phyloP scores from a whole-genome alignment of 163 green algal genomes.

The Chlamydomonas reinhardtii region DNA sequence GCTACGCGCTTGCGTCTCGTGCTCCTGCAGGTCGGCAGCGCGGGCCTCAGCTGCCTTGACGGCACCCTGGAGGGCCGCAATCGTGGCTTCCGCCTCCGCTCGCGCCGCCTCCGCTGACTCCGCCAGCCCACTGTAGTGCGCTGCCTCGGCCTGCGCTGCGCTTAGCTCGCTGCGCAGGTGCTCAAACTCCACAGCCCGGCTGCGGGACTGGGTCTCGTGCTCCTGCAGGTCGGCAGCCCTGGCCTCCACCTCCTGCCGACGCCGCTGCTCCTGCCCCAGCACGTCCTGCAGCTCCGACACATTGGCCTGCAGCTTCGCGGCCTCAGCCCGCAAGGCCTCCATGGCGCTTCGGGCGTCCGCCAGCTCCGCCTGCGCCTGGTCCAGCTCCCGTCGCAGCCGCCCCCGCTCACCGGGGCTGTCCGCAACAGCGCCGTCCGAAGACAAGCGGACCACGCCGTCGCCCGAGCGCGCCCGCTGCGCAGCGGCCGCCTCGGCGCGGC shows the following conservation, averaged over 20 bases:
- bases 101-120: background rate
- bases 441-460: too few relatives aligned
- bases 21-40: background rate
- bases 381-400: background rate
- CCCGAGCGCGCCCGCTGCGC: too few relatives aligned
- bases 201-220: background rate
- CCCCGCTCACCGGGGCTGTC: background rate
- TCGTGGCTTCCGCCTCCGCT: background rate
- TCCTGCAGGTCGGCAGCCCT: background rate
- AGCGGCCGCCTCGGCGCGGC: too few relatives aligned
- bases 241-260: background rate
- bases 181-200: background rate
- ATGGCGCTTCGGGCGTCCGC: background rate
- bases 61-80: background rate
- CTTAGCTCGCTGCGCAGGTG: background rate
- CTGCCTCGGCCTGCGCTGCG: background rate
- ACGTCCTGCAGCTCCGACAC: slow-evolving; percentile 5
- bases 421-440: too few relatives aligned
- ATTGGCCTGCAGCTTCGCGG: background rate
- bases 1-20: background rate
- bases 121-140: background rate
- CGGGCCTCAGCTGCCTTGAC: background rate
- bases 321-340: background rate
- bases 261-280: background rate
- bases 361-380: background rate